Evolutionary conservation across 257 asterid species (phyloP).

Genomic region (Scutellaria baicalensis): DNA sequence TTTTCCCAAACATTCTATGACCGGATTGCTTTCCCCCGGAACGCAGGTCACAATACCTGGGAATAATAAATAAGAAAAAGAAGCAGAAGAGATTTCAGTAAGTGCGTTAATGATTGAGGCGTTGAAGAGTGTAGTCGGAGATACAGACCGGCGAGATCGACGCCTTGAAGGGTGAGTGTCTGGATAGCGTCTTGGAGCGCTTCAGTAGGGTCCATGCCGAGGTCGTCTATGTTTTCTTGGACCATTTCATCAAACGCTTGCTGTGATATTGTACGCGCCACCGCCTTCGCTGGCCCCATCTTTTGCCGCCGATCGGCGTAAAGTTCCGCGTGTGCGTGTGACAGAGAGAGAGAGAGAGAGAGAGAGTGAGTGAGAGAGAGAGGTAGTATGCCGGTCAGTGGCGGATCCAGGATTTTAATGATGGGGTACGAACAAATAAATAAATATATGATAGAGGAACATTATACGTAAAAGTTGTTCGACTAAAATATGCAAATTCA

Average conservation of each 20-base stretch:
- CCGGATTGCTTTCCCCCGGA: conserved; percentile 82
- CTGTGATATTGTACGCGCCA: conserved; percentile 71
- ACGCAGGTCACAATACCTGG: conserved; percentile 69
- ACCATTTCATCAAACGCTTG: conserved; percentile 90
- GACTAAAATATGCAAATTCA: too few species aligned
- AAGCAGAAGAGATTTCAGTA: not conserved
- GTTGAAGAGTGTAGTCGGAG: not conserved
- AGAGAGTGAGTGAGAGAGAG: too few species aligned
- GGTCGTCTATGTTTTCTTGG: conserved; percentile 81
- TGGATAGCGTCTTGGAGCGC: conserved; percentile 86
- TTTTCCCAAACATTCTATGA: conserved; percentile 55
- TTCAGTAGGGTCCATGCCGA: conserved; percentile 86
- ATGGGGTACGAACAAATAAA: too few species aligned
- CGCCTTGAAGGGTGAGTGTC: conserved; percentile 88
- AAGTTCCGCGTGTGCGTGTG: not conserved
- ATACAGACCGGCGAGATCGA: conserved; percentile 71
- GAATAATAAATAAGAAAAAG: not conserved
- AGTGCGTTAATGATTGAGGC: not conserved
- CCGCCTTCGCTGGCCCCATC: conserved; percentile 57
- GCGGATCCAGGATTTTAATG: too few species aligned
- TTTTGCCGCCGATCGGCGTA: conserved; percentile 22
- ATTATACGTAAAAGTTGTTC: too few species aligned
- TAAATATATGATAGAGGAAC: too few species aligned
- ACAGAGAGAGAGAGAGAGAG: not conserved
- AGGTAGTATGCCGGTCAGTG: too few species aligned